Conservation (phyloP, 2,329 filamentous ascomycete species). For the Trichoderma koningiopsis region DNA sequence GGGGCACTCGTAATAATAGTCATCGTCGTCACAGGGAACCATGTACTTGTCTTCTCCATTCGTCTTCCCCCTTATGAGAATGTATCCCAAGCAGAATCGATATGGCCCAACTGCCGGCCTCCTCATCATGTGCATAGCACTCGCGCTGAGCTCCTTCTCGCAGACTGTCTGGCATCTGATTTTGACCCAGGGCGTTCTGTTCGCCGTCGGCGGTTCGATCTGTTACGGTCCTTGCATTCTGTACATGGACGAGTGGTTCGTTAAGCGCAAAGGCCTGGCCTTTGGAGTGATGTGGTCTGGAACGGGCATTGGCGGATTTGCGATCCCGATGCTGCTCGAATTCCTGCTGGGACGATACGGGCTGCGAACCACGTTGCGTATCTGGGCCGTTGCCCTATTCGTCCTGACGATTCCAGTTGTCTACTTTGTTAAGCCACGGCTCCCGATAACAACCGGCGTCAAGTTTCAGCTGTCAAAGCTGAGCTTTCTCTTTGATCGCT, state of each 20-base stretch:
- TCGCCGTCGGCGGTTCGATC: slow-evolving; percentile 54
- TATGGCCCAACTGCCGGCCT: slow-evolving; percentile 46
- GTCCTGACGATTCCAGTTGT: slow-evolving; percentile 53
- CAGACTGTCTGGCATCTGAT: slow-evolving; percentile 54
- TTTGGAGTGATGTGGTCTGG: slow-evolving; percentile 58
- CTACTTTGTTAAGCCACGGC: slow-evolving; percentile 54
- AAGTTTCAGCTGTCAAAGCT: slow-evolving; percentile 41
- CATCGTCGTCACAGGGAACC: slow-evolving; percentile 39
- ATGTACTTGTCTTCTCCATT: slow-evolving; percentile 54
- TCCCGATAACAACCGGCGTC: slow-evolving; percentile 41
- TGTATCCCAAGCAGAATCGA: slow-evolving; percentile 42
- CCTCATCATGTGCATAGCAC: slow-evolving; percentile 50
- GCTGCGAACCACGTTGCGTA: slow-evolving; percentile 46
- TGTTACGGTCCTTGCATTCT: slow-evolving; percentile 54
- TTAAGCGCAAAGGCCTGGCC: slow-evolving; percentile 52
- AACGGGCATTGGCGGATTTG: slow-evolving; percentile 51
- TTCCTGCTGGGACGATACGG: slow-evolving; percentile 49
- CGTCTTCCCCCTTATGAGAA: slow-evolving; percentile 47
- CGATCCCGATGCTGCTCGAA: slow-evolving; percentile 50
- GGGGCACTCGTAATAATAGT: neutral
- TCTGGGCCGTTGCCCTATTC: slow-evolving; percentile 51
- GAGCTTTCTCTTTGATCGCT: slow-evolving; percentile 52
- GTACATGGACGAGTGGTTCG: slow-evolving; percentile 62
- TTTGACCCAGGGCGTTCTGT: slow-evolving; percentile 59
- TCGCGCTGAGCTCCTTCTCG: slow-evolving; percentile 52